Evolutionary conservation across 805 yeast genomes (phyloP), one percentile per base, ranked within the genome.

Genomic region (Candida sanyiensis): DNA sequence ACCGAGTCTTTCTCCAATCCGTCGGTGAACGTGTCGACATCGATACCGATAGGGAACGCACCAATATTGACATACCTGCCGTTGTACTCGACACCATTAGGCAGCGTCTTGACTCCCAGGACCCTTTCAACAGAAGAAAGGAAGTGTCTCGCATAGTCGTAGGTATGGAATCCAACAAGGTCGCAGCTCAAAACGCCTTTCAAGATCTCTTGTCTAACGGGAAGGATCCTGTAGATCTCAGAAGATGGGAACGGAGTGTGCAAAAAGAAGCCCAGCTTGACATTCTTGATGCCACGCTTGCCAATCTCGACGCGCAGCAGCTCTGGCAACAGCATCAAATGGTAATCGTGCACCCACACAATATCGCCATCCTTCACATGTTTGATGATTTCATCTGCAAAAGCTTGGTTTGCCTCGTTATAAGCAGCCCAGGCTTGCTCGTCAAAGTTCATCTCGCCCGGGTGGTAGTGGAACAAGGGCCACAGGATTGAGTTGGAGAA

Each of bases 11-110:
- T 71, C 47, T 77, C 68, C 49, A 93, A 62, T 0, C 96, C 97
- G 17, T 79, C 83, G 12, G 82, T 65, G 59, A 93, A 93, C 49
- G 85, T 86, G 42, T 87, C 95, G 17, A 88, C 95, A 56, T 93
- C 98, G 44, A 93, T 93, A 42, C 99, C 99, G 49, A 93, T 93
- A n/a, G 99, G 98, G 73, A 89, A 90, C 0, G 97, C 97, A 18
- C 97, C 96, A 25, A 93, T 87, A 21, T 77, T 76, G 33, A 93
- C 90, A 44, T 77, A 75, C 37, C 90, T 68, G 21, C 86, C 84
- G 31, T 77, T 68, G 57, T 72, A 86, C 45, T 82, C 81, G 15
- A 93, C 84, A 15, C 97, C 96, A 47, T 88, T 89, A 4, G 98
- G 98, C 44, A 83, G 69, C 0, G 97, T 88, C 36, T 80, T 81